Percentiles rank a stretch among this genome's conserved stretches.
These are phyloP conservation scores for Candida sojae DNA, from an alignment of 1,139 yeast genomes.

Conservation along the genomic window DNA sequence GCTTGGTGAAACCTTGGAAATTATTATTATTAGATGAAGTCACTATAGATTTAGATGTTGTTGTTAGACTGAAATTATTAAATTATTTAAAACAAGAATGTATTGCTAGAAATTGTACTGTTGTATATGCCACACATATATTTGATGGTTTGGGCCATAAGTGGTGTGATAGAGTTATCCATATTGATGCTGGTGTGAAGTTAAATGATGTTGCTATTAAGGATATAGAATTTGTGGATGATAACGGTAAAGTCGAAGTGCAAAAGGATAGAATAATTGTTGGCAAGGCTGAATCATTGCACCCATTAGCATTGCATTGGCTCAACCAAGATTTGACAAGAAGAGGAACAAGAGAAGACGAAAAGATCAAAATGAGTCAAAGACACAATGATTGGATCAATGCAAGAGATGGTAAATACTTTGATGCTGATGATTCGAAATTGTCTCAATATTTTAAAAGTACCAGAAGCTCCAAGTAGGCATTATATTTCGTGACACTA, in stretches of 20 bases:
- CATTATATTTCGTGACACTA: slow-evolving; percentile 1
- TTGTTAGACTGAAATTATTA: slow-evolving; percentile 77
- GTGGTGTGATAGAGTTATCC: slow-evolving; percentile 90
- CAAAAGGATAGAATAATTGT: slow-evolving; percentile 27
- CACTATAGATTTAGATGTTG: slow-evolving; percentile 92
- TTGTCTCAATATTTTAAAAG: slow-evolving; percentile 50
- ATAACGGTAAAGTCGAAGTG: slow-evolving; percentile 17
- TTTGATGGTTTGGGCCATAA: slow-evolving; percentile 82
- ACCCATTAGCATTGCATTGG: slow-evolving; percentile 75
- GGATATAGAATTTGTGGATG: slow-evolving; percentile 19
- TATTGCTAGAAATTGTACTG: slow-evolving; percentile 60
- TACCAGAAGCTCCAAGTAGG: slow-evolving; percentile 31
- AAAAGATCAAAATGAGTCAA: slow-evolving; percentile 43
- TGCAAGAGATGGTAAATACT: slow-evolving; percentile 42
- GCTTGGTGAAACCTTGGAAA: slow-evolving; percentile 87
- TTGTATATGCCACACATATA: slow-evolving; percentile 92
- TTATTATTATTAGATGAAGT: slow-evolving; percentile 87
- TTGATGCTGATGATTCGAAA: slow-evolving; percentile 47
- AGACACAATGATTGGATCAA: slow-evolving; percentile 51
- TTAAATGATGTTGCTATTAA: slow-evolving; percentile 25
- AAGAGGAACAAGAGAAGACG: slow-evolving; percentile 57
- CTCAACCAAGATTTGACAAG: slow-evolving; percentile 50
- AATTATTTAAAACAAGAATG: slow-evolving; percentile 74
- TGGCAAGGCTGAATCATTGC: slow-evolving; percentile 54
- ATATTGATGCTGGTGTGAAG: slow-evolving; percentile 67